A percentile compares a stretch with the other conserved stretches of the same genome.
Evolutionary conservation across 1,284 basidiomycete genomes (phyloP).

Genomic region (Marasmius fiardii): DNA sequence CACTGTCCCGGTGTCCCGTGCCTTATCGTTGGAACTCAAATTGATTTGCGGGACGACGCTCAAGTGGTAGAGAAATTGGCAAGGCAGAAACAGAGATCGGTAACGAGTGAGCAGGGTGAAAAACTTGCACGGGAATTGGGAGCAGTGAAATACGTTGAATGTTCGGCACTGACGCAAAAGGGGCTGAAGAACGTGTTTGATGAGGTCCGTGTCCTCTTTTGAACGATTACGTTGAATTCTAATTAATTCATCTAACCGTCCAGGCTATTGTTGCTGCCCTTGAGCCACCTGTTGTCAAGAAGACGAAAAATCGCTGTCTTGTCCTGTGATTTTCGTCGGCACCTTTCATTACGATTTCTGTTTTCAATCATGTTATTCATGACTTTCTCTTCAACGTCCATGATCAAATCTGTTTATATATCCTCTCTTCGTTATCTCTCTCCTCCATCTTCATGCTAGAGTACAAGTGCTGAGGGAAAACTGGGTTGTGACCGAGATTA

Average conservation of each 20-base stretch:
- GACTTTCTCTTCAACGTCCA: constrained; percentile 1
- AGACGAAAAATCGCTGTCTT: constrained; percentile 12
- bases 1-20: constrained; percentile 99
- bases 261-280: constrained; percentile 95
- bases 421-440: background rate
- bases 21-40: constrained; percentile 98
- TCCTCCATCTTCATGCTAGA: background rate
- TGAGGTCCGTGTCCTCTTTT: constrained; percentile 64
- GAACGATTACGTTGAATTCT: constrained; percentile 13
- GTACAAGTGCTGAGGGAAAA: constrained; percentile 2
- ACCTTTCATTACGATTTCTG: background rate
- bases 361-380: constrained; percentile 3
- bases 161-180: constrained; percentile 98
- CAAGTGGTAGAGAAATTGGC: constrained; percentile 93
- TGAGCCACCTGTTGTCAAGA: constrained; percentile 9
- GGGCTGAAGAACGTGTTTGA: constrained; percentile 99
- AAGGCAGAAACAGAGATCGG: constrained; percentile 94
- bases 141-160: constrained; percentile 99
- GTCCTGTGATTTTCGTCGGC: constrained; percentile 5
- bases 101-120: constrained; percentile 88
- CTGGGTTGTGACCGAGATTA: background rate
- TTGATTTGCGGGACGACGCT: constrained; percentile 94
- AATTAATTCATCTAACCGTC: constrained; percentile 7
- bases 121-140: constrained; percentile 93
- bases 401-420: constrained; percentile 4